A percentile compares a stretch with the other conserved stretches of the same genome.
phyloP scores from a whole-genome alignment of 192 early-diverging fungal genomes.

The Tieghemiomyces parasiticus region DNA sequence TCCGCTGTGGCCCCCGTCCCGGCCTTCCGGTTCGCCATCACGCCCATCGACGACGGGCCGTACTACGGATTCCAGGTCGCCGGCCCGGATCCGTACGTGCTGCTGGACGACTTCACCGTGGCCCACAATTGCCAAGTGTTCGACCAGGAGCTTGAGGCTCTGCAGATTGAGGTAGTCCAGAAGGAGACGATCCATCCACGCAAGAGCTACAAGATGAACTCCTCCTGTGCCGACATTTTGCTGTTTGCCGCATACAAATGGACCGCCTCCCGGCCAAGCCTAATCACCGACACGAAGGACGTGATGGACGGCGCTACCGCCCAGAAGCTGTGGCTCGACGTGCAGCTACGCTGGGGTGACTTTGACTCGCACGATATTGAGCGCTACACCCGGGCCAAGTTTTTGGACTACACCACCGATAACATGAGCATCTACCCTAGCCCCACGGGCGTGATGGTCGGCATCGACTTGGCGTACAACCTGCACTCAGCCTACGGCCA shows the following conservation, averaged over 20 bases:
- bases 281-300: constrained; percentile 86
- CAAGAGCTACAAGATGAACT: constrained; percentile 99
- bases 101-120: constrained; percentile 33
- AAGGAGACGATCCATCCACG: constrained; percentile 99
- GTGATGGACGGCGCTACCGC: constrained; percentile 94
- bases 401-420: constrained; percentile 95
- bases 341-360: constrained; percentile 97
- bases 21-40: constrained; percentile 16
- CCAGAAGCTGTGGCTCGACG: constrained; percentile 96
- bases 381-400: constrained; percentile 95
- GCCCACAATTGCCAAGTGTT: constrained; percentile 84
- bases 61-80: constrained; percentile 38
- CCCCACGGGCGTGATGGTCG: constrained; percentile 91
- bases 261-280: constrained; percentile 89
- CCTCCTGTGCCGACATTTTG: constrained; percentile 80
- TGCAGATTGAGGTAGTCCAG: constrained; percentile 97
- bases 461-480: constrained; percentile 96
- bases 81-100: constrained; percentile 31
- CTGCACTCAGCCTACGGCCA: constrained; percentile 89
- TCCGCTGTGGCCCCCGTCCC: background rate
- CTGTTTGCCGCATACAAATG: constrained; percentile 97
- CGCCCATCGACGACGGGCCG: constrained; percentile 18
- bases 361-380: constrained; percentile 99
- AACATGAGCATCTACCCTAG: constrained; percentile 99
- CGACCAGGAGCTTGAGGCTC: constrained; percentile 91